Percentiles rank a stretch among this genome's conserved stretches.
These are phyloP conservation scores for Blastomyces parvus DNA, from an alignment of 2,329 filamentous ascomycete species.

Conservation along the genomic window DNA sequence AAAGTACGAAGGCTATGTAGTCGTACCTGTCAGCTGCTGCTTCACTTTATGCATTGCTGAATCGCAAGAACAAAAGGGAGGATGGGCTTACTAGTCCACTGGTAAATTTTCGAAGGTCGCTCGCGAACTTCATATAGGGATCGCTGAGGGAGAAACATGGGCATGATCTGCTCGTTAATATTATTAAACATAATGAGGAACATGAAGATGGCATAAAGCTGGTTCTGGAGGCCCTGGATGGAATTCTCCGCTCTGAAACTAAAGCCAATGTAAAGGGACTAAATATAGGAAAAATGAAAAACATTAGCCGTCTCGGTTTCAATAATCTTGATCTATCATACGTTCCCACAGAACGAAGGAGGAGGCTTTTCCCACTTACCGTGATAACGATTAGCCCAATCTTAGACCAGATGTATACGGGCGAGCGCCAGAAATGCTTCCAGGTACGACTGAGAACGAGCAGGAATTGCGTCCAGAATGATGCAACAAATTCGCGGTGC, in stretches of 20 bases:
- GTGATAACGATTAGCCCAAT: constrained; percentile 40
- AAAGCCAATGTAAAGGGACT: background rate
- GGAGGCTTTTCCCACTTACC: background rate
- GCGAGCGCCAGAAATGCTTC: constrained; percentile 84
- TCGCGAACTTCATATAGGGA: constrained; percentile 51
- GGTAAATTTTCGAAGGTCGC: constrained; percentile 58
- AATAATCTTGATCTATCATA: background rate
- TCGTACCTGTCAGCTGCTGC: background rate
- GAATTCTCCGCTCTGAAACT: constrained; percentile 61
- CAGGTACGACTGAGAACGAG: constrained; percentile 66
- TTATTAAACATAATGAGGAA: constrained; percentile 66
- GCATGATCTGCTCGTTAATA: constrained; percentile 45
- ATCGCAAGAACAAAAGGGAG: background rate
- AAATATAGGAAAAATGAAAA: background rate
- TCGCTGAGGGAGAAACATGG: constrained; percentile 48
- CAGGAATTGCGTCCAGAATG: constrained; percentile 56
- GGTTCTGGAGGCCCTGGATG: constrained; percentile 73
- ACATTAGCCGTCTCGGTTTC: background rate
- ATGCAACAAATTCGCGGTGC: constrained; percentile 64
- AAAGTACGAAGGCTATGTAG: constrained; percentile 50
- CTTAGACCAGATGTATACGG: constrained; percentile 82
- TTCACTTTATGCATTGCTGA: background rate
- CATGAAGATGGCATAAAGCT: constrained; percentile 85
- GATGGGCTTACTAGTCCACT: constrained; percentile 46
- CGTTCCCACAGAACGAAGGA: no score